A percentile compares a stretch with the other conserved stretches of the same genome.
Conservation (phyloP, 108 stramenopile genomes). For the Cyclotella sp. region DNA sequence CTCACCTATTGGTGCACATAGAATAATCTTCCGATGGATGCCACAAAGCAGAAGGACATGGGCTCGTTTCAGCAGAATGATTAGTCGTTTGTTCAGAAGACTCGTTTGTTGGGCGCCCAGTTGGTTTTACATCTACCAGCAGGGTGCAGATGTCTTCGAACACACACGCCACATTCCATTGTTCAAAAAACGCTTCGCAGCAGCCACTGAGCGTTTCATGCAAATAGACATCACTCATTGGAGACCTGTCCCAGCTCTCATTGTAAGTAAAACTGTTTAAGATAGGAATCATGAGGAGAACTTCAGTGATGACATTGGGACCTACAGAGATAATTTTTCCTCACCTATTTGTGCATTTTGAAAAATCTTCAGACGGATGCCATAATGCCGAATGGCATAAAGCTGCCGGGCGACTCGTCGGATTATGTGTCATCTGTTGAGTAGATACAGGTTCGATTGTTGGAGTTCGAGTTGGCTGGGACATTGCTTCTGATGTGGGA, state of each 20-base stretch:
- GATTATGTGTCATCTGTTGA: not conserved
- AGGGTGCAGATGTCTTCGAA: not conserved
- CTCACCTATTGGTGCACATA: slow-evolving; percentile 4
- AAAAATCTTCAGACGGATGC: slow-evolving; percentile 5
- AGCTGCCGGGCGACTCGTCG: not conserved
- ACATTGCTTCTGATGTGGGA: not conserved
- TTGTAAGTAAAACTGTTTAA: not conserved
- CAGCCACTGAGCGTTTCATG: not conserved
- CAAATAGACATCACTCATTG: not conserved
- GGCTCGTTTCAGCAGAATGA: not conserved
- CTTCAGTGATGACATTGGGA: not conserved
- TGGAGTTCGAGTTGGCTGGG: no score
- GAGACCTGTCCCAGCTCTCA: not conserved
- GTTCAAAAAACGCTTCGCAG: not conserved
- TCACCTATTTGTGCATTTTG: slow-evolving; percentile 4
- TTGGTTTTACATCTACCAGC: no score
- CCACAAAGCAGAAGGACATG: not conserved
- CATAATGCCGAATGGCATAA: not conserved
- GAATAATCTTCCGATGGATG: slow-evolving; percentile 6
- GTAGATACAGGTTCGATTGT: no score
- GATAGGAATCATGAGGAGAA: not conserved
- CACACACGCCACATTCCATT: not conserved
- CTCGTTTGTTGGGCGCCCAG: no score
- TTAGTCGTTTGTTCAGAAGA: no score
- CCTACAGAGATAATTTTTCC: not conserved